phyloP scores from a whole-genome alignment of 2,329 filamentous ascomycete species.

The Calonectria hongkongensis region DNA sequence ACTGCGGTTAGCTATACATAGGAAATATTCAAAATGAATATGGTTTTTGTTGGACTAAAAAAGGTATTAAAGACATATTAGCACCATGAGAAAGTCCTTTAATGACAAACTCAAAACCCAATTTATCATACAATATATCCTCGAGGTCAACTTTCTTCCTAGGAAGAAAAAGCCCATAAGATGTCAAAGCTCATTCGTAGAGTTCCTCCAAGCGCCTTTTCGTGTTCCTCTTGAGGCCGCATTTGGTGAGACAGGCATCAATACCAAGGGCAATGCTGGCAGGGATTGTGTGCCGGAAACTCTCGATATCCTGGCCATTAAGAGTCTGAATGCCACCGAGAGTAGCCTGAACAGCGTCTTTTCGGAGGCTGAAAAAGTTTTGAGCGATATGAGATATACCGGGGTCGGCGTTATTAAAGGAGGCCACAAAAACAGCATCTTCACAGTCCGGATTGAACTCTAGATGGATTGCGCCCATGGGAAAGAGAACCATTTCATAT shows the following conservation, averaged over 20 bases:
- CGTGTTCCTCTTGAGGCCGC: constrained; percentile 62
- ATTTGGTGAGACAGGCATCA: constrained; percentile 70
- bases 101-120: too few relatives aligned
- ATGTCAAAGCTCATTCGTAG: background rate
- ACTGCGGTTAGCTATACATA: too few relatives aligned
- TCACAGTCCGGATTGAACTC: constrained; percentile 72
- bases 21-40: too few relatives aligned
- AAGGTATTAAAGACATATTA: too few relatives aligned
- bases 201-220: constrained; percentile 50
- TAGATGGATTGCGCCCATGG: constrained; percentile 69
- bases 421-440: constrained; percentile 68
- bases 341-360: constrained; percentile 61
- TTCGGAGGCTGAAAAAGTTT: constrained; percentile 65
- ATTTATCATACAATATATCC: too few relatives aligned
- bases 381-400: constrained; percentile 68
- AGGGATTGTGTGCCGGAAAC: constrained; percentile 65
- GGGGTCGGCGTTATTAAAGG: constrained; percentile 67
- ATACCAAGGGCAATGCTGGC: constrained; percentile 70
- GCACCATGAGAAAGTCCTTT: too few relatives aligned
- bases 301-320: constrained; percentile 63
- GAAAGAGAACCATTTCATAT: constrained; percentile 69
- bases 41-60: too few relatives aligned
- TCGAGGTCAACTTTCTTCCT: too few relatives aligned
- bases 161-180: background rate
- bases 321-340: constrained; percentile 61